These are phyloP conservation scores for Hyaloscypha variabilis DNA, from an alignment of 495 filamentous ascomycete genomes.

Conservation along the genomic window DNA sequence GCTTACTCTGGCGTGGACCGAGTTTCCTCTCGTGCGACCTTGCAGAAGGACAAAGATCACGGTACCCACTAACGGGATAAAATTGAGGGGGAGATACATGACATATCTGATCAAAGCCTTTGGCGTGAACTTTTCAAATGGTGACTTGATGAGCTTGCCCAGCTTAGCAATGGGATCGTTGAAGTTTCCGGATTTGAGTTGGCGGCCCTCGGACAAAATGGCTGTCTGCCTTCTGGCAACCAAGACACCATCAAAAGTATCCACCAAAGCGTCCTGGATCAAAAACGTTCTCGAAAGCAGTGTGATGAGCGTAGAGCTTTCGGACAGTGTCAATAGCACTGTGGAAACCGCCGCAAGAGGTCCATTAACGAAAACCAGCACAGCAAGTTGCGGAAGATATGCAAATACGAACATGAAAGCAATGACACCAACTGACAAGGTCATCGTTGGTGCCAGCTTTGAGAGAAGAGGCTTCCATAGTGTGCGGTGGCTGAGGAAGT, in stretches of 20 bases:
- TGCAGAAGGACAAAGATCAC: slow-evolving; percentile 76
- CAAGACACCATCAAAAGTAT: slow-evolving; percentile 89
- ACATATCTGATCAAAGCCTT: slow-evolving; percentile 68
- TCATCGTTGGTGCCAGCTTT: slow-evolving; percentile 67
- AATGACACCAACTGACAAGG: slow-evolving; percentile 57
- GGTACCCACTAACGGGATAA: slow-evolving; percentile 87
- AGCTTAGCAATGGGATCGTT: slow-evolving; percentile 66
- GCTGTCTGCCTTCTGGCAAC: slow-evolving; percentile 53
- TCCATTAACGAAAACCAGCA: slow-evolving; percentile 82
- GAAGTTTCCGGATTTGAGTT: slow-evolving; percentile 58
- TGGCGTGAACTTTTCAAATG: slow-evolving; percentile 68
- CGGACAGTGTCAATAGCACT: slow-evolving; percentile 74
- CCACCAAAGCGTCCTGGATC: slow-evolving; percentile 76
- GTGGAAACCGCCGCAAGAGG: slow-evolving; percentile 81
- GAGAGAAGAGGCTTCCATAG: slow-evolving; percentile 71
- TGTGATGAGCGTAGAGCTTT: slow-evolving; percentile 78
- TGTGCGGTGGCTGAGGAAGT: slow-evolving; percentile 68
- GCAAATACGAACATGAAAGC: slow-evolving; percentile 80
- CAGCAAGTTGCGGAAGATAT: slow-evolving; percentile 84
- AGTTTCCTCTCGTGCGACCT: slow-evolving; percentile 50
- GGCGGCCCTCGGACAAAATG: slow-evolving; percentile 72
- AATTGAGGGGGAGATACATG: slow-evolving; percentile 84
- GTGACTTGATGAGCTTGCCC: slow-evolving; percentile 71
- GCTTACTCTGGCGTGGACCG: slow-evolving; percentile 37
- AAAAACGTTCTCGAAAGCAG: slow-evolving; percentile 75